These are phyloP conservation scores for Trypanosoma avium DNA, from an alignment of 208 protist species.

Conservation along the genomic window DNA sequence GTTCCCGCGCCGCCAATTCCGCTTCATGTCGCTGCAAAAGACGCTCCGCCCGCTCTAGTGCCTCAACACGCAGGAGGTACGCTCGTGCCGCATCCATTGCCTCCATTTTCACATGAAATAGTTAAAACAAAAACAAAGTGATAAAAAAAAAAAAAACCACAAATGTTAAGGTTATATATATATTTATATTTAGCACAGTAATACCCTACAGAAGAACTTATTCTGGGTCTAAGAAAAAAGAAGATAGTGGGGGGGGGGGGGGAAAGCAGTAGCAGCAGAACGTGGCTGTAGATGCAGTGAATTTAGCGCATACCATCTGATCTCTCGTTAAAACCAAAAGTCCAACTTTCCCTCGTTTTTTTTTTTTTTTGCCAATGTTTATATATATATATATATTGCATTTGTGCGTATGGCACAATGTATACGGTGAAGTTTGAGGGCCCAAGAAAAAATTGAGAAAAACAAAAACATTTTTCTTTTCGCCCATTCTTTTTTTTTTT, in stretches of 20 bases:
- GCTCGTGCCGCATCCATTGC: not conserved
- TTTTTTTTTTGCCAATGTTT: slow-evolving; percentile 1
- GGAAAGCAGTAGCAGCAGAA: too few species aligned
- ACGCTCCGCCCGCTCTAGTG: slow-evolving; percentile 14
- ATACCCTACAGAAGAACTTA: too few species aligned
- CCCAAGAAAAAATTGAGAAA: not conserved
- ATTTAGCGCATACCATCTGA: not conserved
- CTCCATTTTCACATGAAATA: not conserved
- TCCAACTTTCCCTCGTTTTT: not conserved
- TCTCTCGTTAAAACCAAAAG: not conserved
- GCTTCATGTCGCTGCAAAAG: slow-evolving; percentile 2
- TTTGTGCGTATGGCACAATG: too few species aligned
- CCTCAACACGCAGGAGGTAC: slow-evolving; percentile 2
- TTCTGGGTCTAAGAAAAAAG: too few species aligned
- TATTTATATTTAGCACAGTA: too few species aligned
- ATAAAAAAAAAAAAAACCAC: too few species aligned
- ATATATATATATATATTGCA: not conserved
- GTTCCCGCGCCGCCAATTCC: slow-evolving; percentile 1
- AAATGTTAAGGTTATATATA: too few species aligned
- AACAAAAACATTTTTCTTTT: slow-evolving; percentile 7
- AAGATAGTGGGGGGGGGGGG: too few species aligned
- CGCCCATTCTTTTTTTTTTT: slow-evolving; percentile 4
- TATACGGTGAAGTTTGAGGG: not conserved
- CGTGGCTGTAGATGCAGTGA: too few species aligned
- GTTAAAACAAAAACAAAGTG: too few species aligned